Evolutionary conservation across 495 filamentous ascomycete genomes (phyloP).

Genomic region (Lepidopterella palustris): DNA sequence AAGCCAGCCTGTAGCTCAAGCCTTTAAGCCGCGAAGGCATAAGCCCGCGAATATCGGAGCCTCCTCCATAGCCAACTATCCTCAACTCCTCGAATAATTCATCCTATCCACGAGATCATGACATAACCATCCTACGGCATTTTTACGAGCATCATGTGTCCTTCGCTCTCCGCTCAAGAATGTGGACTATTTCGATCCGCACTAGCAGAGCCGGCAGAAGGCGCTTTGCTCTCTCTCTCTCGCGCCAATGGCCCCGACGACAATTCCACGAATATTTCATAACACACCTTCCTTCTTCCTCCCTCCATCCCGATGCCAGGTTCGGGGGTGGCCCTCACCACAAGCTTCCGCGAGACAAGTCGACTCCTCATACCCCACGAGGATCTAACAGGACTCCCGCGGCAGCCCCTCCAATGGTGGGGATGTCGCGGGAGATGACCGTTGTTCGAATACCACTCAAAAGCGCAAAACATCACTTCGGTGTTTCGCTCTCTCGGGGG

Average conservation of each 20-base stretch:
- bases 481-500: constrained; percentile 69
- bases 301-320: constrained; percentile 80
- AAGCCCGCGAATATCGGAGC: too few relatives aligned
- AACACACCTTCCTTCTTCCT: constrained; percentile 88
- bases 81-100: background rate
- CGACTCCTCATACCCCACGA: constrained; percentile 65
- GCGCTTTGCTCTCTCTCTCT: constrained; percentile 1
- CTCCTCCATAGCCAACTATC: background rate
- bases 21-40: too few relatives aligned
- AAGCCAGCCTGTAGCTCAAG: too few relatives aligned
- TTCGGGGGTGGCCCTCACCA: constrained; percentile 58
- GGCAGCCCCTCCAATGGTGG: constrained; percentile 26
- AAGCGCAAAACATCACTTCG: constrained; percentile 94
- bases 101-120: background rate
- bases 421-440: constrained; percentile 63
- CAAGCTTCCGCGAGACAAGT: constrained; percentile 75
- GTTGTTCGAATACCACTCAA: constrained; percentile 96
- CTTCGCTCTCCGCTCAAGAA: constrained; percentile 13
- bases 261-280: constrained; percentile 95
- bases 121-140: background rate
- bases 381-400: constrained; percentile 45
- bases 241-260: constrained; percentile 34
- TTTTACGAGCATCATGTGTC: constrained; percentile 17
- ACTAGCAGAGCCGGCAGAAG: constrained; percentile 11
- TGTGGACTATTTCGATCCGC: constrained; percentile 23